phyloP scores from a whole-genome alignment of 1,139 yeast genomes.

The Pichia sp. region DNA sequence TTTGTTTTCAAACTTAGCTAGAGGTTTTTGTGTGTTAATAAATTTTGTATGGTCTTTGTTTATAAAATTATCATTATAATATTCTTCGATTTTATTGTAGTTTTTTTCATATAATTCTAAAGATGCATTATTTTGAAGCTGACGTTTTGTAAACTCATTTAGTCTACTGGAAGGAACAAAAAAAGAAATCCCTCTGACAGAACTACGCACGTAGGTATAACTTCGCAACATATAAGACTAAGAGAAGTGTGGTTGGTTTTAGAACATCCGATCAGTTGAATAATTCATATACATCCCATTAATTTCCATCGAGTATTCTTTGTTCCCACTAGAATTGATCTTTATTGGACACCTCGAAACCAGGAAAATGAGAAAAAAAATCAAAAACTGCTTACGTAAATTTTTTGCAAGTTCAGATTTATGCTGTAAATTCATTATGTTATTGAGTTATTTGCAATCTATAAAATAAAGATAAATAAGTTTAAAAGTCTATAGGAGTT shows the following conservation, averaged over 20 bases:
- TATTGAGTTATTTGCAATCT: too few relatives aligned
- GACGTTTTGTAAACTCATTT: conserved; percentile 12
- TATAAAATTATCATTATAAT: neutral
- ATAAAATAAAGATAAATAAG: neutral
- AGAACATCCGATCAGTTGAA: neutral
- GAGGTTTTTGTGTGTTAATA: neutral
- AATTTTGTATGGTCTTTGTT: neutral
- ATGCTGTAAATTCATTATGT: too few relatives aligned
- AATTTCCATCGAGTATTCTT: too few relatives aligned
- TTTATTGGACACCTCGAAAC: too few relatives aligned
- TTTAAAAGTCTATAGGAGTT: neutral
- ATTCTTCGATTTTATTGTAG: conserved; percentile 6
- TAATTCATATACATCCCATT: too few relatives aligned
- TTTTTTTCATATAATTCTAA: conserved; percentile 11
- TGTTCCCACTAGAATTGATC: too few relatives aligned
- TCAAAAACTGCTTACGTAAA: too few relatives aligned
- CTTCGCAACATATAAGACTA: too few relatives aligned
- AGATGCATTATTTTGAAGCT: conserved; percentile 10
- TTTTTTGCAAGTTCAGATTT: too few relatives aligned
- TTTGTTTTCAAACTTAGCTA: neutral
- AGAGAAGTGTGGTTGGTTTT: too few relatives aligned
- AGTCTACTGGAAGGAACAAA: conserved; percentile 15
- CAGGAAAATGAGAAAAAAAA: too few relatives aligned
- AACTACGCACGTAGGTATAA: too few relatives aligned
- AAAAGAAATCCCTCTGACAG: conserved; percentile 10